These are phyloP conservation scores for Rhodosporidiobolus odoratus DNA, from an alignment of 768 basidiomycete species.

Conservation along the genomic window DNA sequence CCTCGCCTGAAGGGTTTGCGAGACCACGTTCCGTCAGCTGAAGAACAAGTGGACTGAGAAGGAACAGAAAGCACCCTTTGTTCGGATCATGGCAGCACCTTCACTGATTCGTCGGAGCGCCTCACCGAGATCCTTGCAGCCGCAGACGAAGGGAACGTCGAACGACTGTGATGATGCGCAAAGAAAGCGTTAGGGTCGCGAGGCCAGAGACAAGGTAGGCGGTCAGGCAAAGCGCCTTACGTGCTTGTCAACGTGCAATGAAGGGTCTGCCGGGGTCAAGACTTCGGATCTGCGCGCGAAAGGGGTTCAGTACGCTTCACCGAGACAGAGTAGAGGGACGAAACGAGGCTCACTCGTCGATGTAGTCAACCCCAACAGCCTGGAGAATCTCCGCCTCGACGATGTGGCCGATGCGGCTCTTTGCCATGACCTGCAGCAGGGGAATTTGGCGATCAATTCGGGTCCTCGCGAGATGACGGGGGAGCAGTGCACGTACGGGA, in stretches of 20 bases:
- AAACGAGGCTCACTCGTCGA: constrained; percentile 78
- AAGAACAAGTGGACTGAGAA: neutral
- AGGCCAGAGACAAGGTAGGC: neutral
- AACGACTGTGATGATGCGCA: constrained; percentile 57
- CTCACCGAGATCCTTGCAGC: constrained; percentile 89
- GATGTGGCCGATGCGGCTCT: constrained; percentile 82
- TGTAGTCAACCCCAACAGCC: constrained; percentile 90
- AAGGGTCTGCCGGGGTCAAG: constrained; percentile 87
- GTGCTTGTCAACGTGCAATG: constrained; percentile 63
- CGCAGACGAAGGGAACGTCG: constrained; percentile 77
- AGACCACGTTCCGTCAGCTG: no score
- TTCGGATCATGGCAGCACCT: constrained; percentile 96
- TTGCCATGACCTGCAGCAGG: constrained; percentile 59
- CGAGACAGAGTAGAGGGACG: neutral
- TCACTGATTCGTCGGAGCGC: constrained; percentile 93
- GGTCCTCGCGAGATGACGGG: neutral
- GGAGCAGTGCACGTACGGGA: constrained; percentile 23
- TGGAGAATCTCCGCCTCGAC: constrained; percentile 88
- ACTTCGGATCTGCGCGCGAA: constrained; percentile 54
- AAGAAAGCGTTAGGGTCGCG: neutral
- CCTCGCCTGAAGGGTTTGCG: constrained; percentile 43
- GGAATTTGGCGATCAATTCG: accelerated
- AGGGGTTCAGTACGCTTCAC: neutral
- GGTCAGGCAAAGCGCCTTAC: neutral
- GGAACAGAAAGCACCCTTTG: constrained; percentile 61